Percentiles rank a stretch among this genome's conserved stretches.
These are phyloP conservation scores for Scenedesmus sp. DNA, from an alignment of 163 green algal genomes.

Conservation along the genomic window DNA sequence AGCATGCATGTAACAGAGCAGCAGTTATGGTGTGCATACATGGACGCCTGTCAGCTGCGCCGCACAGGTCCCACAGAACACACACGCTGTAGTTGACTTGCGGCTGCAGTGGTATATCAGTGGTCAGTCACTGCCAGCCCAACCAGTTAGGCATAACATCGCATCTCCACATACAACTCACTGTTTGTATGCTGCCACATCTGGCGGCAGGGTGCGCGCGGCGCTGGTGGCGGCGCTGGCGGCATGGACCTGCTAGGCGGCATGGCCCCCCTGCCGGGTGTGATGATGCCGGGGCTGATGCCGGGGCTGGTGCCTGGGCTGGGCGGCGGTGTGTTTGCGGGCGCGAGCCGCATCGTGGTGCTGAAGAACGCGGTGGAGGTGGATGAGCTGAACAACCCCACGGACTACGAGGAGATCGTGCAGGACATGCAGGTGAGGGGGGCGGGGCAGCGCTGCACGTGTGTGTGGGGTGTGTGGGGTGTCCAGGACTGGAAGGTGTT, in stretches of 20 bases:
- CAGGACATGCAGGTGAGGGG: conserved; percentile 87
- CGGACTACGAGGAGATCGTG: conserved; percentile 95
- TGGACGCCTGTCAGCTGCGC: no score
- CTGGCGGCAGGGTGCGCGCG: conserved; percentile 13
- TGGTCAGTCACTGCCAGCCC: neutral
- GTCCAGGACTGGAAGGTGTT: neutral
- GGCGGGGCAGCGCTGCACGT: neutral
- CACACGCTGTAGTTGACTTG: no score
- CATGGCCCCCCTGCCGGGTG: conserved; percentile 18
- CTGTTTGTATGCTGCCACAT: neutral
- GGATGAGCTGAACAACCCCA: conserved; percentile 91
- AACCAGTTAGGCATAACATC: neutral
- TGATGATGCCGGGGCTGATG: neutral
- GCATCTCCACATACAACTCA: neutral
- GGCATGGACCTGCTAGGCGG: neutral
- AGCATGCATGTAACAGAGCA: neutral
- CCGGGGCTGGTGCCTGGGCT: conserved; percentile 29
- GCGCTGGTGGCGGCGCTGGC: neutral
- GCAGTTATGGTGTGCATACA: no score
- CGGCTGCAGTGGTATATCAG: no score
- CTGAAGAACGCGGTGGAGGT: conserved; percentile 85
- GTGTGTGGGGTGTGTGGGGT: neutral
- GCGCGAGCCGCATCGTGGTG: conserved; percentile 76
- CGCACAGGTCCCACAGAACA: no score
- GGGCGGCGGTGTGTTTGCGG: conserved; percentile 17